phyloP scores from a whole-genome alignment of 306 rosid species.

The Quercus mongolica region DNA sequence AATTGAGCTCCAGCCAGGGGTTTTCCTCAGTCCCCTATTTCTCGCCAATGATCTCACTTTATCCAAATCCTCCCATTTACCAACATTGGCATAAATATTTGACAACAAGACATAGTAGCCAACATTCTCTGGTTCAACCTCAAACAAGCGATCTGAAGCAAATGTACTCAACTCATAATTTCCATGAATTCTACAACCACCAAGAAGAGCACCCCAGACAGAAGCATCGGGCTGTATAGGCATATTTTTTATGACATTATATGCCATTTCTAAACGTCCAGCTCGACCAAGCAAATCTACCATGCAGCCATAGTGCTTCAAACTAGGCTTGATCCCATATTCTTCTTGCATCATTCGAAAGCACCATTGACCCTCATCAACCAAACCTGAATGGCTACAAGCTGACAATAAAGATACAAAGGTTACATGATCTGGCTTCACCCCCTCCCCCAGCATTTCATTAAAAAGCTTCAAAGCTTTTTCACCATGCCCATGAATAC shows the following conservation, averaged over 20 bases:
- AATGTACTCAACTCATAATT: constrained; percentile 36
- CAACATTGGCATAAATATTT: constrained; percentile 41
- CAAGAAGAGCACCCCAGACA: constrained; percentile 58
- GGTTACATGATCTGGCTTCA: constrained; percentile 41
- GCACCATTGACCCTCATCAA: constrained; percentile 33
- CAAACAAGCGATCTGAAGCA: constrained; percentile 45
- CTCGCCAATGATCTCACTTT: constrained; percentile 45
- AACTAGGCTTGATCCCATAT: constrained; percentile 39
- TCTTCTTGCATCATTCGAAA: constrained; percentile 39
- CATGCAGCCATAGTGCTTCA: constrained; percentile 47
- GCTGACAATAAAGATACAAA: constrained; percentile 44
- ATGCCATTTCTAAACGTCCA: constrained; percentile 41
- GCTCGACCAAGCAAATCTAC: constrained; percentile 57
- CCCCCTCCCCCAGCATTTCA: constrained; percentile 32
- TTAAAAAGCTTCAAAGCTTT: constrained; percentile 38
- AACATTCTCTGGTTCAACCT: constrained; percentile 36
- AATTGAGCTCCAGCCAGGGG: constrained; percentile 58
- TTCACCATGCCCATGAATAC: constrained; percentile 44
- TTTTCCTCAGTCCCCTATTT: constrained; percentile 38
- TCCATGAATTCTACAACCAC: constrained; percentile 56
- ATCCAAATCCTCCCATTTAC: constrained; percentile 48
- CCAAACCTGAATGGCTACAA: constrained; percentile 57
- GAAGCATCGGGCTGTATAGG: constrained; percentile 46
- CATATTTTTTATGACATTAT: constrained; percentile 37
- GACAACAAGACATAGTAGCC: constrained; percentile 53